Evolutionary conservation across 2,329 filamentous ascomycete species (phyloP).

Genomic region (Dactylellina drechsleri): DNA sequence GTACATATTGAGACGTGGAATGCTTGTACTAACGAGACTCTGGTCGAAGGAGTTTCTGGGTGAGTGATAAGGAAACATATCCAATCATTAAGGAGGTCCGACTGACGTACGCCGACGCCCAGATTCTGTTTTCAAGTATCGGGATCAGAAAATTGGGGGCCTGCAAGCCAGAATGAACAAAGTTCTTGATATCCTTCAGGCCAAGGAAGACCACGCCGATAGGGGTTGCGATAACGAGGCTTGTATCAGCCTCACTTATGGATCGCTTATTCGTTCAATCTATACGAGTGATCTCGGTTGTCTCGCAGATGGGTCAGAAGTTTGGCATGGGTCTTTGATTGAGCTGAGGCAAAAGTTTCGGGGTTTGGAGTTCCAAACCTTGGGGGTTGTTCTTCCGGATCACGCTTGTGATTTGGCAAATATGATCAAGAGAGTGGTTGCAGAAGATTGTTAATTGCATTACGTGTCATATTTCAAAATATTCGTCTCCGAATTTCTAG

Average conservation of each 20-base stretch:
- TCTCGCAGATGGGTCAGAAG: not conserved
- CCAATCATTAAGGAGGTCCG: not conserved
- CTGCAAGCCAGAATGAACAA: not conserved
- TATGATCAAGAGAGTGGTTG: too few relatives aligned
- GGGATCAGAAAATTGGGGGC: not conserved
- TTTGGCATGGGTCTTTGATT: not conserved
- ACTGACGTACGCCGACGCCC: not conserved
- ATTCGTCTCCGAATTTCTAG: too few relatives aligned
- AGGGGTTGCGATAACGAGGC: not conserved
- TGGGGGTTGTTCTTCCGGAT: not conserved
- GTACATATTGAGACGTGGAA: not conserved
- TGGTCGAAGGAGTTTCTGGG: not conserved
- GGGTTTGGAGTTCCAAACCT: not conserved
- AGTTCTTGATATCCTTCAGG: not conserved
- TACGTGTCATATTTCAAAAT: too few relatives aligned
- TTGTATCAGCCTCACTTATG: constrained; percentile 5
- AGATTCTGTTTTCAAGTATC: not conserved
- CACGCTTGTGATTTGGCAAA: not conserved
- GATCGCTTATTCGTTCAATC: not conserved
- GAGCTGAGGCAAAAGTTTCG: not conserved
- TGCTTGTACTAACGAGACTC: not conserved
- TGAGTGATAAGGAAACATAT: not conserved
- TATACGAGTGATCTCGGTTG: not conserved
- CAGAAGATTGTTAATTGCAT: too few relatives aligned
- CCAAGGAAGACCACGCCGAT: not conserved